A percentile compares a stretch with the other conserved stretches of the same genome.
phyloP scores from a whole-genome alignment of 176 grass and related monocot species.

The Carex littledalei region DNA sequence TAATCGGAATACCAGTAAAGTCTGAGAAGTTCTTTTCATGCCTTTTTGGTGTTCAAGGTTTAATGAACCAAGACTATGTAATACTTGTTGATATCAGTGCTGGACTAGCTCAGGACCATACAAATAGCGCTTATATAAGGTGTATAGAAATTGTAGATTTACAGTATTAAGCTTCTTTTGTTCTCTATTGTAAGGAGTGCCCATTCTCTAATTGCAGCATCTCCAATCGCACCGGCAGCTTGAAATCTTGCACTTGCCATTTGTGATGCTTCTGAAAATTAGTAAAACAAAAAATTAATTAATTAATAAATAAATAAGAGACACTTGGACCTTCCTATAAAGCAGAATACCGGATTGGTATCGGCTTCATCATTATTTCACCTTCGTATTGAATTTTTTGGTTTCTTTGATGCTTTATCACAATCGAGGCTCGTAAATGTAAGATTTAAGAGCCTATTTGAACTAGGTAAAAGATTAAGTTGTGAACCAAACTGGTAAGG shows the following conservation, averaged over 20 bases:
- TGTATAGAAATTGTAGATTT: slow-evolving; percentile 13
- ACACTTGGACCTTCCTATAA: background rate
- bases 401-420: background rate
- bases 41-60: background rate
- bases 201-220: slow-evolving; percentile 97
- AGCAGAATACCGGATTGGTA: background rate
- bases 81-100: background rate
- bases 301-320: background rate
- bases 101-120: background rate
- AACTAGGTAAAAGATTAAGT: background rate
- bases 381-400: background rate
- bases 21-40: background rate
- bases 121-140: slow-evolving; percentile 4
- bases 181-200: slow-evolving; percentile 83
- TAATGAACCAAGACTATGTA: background rate
- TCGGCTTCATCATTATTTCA: background rate
- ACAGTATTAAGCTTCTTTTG: slow-evolving; percentile 87
- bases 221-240: slow-evolving; percentile 90
- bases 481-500: background rate
- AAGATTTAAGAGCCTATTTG: background rate
- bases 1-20: background rate
- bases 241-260: slow-evolving; percentile 91
- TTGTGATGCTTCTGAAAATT: slow-evolving; percentile 61
- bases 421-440: background rate
- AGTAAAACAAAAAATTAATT: background rate